Base-by-base conservation (phyloP, 768 basidiomycete genomes). In the Rickenella mellea region DNA sequence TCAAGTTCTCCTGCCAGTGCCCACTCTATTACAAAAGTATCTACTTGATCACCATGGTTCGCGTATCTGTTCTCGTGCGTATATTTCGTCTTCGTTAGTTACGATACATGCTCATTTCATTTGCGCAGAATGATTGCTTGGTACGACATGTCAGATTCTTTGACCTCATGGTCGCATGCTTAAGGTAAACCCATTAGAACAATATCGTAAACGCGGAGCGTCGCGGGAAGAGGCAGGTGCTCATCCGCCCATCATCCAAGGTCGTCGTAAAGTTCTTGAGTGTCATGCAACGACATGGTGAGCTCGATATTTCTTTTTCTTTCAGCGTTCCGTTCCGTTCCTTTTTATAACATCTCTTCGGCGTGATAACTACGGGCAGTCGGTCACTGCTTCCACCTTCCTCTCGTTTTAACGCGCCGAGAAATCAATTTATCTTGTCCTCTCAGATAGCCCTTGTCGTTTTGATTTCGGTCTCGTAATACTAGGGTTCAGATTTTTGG, bases 151-250 rank as follows among this genome's bases (percentile, higher is more conserved):
- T 19, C 14, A 12, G 8, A 5, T 29, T 24, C 19, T 20, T 31
- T 21, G 20, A 31, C 48, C 44, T 37, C 39, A 45, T 26, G 35
- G 24, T 12, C 30, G 21, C n/a, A 12, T 43, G 19, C 29, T 46
- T 20, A 48, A n/a, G 32, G 12, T 42, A 39, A 27, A 1, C 20
- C 9, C 3, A 29, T 14, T 62, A 84, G 79, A 97, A 94, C 80
- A 94, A 88, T 79, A 96, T 97, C 53, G 90, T 96, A 81, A 99
- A 99, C 54, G 96, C 96, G 59, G 96, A 98, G 74, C 90, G 91
- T 62, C 88, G 92, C 60, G 96, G 96, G 59, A 99, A 99, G 75
- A 90, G 96, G 58, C 96, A 99, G 71, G 96, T 99, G 48, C 83
- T 99, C 56, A 79, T 99, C 66, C 82, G 94, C 39, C 96, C 96